Base-by-base conservation (phyloP, 2,329 filamentous ascomycete genomes). In the Diplodia scrobiculata region DNA sequence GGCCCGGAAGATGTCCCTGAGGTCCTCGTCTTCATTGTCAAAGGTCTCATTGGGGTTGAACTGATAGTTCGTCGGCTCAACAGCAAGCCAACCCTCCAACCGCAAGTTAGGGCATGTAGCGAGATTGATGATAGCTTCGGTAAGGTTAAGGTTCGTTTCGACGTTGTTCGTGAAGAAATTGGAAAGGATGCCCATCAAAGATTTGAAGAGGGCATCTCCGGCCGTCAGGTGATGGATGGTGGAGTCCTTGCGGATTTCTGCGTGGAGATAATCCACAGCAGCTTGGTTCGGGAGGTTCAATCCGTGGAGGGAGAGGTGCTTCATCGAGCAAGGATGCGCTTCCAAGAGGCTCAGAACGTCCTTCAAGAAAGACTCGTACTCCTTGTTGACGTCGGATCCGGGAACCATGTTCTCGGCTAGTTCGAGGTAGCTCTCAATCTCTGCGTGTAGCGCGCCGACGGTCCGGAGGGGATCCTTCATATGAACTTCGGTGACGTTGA, bases 121-220 rank as follows among this genome's bases (percentile, higher is more conserved):
- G 48, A 99, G 82, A 70, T 91, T 90, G 32, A 96, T 85, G 51
- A 98, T 82, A 0, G 90, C 86, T 72, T 96, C 91, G 0, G 94
- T 98, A 1, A 97, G 82, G 0, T 90, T 90, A 3, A 99, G 80
- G 71, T 99, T 99, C 2, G 91, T 93, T 71, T 97, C 92, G 2
- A 98, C 88, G 2, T 92, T 89, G 72, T 99, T 99, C 5, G 91
- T 84, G 71, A 97, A 92, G 73, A 98, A 99, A 0, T 84, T 88
- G 52, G 89, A 84, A 11, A 99, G 78, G 7, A 94, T 83, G 51
- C 73, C 75, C n/a, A 83, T 68, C 19, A 88, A 71, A 21, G 82
- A 80, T 59, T 77, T 79, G 63, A 87, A 77, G 6, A 88, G 79
- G 7, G 82, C 79, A 70, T 87, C 86, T 55, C 90, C 88, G 10